A percentile compares a stretch with the other conserved stretches of the same genome.
Evolutionary conservation across 805 yeast species (phyloP).

Genomic region (Metschnikowia aberdeeniae): DNA sequence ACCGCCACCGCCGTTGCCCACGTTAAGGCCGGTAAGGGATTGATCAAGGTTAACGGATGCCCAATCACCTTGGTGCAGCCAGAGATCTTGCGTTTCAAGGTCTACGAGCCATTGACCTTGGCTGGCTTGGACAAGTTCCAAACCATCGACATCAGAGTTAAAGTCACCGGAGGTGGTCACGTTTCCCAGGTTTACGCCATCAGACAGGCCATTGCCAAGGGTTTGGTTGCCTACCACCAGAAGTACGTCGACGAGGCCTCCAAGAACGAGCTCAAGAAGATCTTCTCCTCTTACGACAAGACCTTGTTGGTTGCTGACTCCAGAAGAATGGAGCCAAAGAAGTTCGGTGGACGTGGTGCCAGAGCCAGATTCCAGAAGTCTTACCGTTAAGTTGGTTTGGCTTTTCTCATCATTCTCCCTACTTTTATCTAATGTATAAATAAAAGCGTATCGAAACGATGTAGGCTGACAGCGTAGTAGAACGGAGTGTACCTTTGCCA

Average conservation of each 20-base stretch:
- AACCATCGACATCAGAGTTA: slow-evolving; percentile 96
- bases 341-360: slow-evolving; percentile 99
- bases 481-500: no score
- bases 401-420: slow-evolving; percentile 12
- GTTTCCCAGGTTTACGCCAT: slow-evolving; percentile 99
- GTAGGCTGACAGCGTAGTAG: slow-evolving; percentile 2
- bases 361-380: slow-evolving; percentile 99
- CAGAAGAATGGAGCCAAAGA: slow-evolving; percentile 99
- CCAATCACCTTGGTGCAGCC: slow-evolving; percentile 99
- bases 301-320: slow-evolving; percentile 98
- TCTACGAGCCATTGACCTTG: slow-evolving; percentile 97
- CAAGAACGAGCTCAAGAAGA: slow-evolving; percentile 98
- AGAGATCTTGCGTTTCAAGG: slow-evolving; percentile 98
- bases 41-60: slow-evolving; percentile 97
- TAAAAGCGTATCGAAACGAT: slow-evolving; percentile 10
- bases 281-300: slow-evolving; percentile 97
- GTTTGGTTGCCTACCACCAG: slow-evolving; percentile 99
- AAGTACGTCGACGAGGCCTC: slow-evolving; percentile 99
- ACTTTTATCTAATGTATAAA: slow-evolving; percentile 21
- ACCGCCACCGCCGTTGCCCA: slow-evolving; percentile 99
- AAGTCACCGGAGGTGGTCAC: slow-evolving; percentile 99
- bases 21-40: slow-evolving; percentile 99
- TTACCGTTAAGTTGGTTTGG: slow-evolving; percentile 74
- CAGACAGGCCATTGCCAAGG: slow-evolving; percentile 99
- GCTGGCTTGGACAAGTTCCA: slow-evolving; percentile 99